phyloP scores from a whole-genome alignment of 108 stramenopile species.

The Fragilariopsis cylindrus region DNA sequence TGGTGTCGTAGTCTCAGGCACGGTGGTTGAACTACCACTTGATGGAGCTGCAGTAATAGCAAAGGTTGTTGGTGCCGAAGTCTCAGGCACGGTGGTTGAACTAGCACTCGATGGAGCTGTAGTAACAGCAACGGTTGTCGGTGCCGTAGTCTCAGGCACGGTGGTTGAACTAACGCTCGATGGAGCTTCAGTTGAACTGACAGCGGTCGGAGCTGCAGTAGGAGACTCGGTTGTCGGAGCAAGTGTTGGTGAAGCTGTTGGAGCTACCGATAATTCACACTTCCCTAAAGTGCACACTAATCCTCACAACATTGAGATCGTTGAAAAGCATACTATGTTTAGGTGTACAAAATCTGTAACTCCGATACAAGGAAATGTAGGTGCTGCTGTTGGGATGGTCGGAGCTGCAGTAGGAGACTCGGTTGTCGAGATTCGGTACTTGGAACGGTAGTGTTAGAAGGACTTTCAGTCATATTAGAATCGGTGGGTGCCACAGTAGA shows the following conservation, averaged over 20 bases:
- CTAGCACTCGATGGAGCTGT: not conserved
- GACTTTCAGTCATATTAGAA: no score
- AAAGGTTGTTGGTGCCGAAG: not conserved
- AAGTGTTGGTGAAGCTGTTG: no score
- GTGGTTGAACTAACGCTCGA: not conserved
- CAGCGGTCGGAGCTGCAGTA: not conserved
- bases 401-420: not conserved
- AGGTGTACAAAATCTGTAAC: no score
- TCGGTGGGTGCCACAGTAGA: no score
- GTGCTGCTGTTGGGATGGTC: no score
- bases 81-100: not conserved
- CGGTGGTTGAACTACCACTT: not conserved
- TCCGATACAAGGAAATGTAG: no score
- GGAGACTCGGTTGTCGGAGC: not conserved
- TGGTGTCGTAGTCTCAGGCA: not conserved
- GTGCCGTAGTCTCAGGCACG: not conserved
- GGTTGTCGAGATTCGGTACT: not conserved
- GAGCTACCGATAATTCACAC: no score
- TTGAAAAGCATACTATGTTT: no score
- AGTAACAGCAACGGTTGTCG: not conserved
- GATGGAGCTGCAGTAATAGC: slow-evolving; percentile 2
- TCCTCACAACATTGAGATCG: no score
- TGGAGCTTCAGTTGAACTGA: slow-evolving; percentile 1
- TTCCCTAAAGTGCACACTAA: no score
- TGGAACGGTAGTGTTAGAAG: not conserved